A percentile compares a stretch with the other conserved stretches of the same genome.
These are phyloP conservation scores for Zoysia matrella DNA, from an alignment of 202 grass and related monocot genomes.

Conservation along the genomic window DNA sequence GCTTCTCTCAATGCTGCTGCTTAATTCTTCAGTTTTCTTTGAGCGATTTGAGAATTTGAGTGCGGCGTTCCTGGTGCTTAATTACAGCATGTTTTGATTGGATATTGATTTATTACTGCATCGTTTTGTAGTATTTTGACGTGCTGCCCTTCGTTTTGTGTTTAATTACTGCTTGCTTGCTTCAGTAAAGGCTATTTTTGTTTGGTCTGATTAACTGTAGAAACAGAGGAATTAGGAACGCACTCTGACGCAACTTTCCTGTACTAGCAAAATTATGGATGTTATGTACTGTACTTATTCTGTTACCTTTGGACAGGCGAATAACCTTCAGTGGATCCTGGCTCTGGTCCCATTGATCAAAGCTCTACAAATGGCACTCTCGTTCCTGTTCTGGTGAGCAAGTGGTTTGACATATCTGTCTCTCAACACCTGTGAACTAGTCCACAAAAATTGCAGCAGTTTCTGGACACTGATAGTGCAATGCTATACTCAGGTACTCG, in stretches of 20 bases:
- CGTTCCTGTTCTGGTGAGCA: constrained; percentile 91
- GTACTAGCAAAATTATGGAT: neutral
- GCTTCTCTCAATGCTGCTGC: too few relatives aligned
- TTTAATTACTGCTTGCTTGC: neutral
- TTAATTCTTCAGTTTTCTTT: neutral
- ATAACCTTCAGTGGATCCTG: constrained; percentile 92
- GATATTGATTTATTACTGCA: too few relatives aligned
- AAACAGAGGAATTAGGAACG: neutral
- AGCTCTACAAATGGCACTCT: constrained; percentile 80
- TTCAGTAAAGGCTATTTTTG: neutral
- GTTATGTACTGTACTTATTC: neutral
- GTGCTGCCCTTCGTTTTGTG: neutral
- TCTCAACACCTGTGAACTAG: constrained; percentile 17
- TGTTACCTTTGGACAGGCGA: constrained; percentile 50
- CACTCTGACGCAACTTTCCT: neutral
- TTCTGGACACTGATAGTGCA: neutral
- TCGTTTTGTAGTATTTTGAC: neutral
- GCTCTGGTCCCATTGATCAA: constrained; percentile 81
- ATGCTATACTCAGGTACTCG: constrained; percentile 69
- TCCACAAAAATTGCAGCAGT: neutral
- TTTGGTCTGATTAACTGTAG: neutral
- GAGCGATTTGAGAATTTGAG: neutral
- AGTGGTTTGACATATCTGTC: neutral
- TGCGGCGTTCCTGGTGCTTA: neutral
- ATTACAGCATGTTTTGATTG: neutral